A percentile compares a stretch with the other conserved stretches of the same genome.
phyloP scores from a whole-genome alignment of 805 yeast species.

The Ogataea chonburiensis region DNA sequence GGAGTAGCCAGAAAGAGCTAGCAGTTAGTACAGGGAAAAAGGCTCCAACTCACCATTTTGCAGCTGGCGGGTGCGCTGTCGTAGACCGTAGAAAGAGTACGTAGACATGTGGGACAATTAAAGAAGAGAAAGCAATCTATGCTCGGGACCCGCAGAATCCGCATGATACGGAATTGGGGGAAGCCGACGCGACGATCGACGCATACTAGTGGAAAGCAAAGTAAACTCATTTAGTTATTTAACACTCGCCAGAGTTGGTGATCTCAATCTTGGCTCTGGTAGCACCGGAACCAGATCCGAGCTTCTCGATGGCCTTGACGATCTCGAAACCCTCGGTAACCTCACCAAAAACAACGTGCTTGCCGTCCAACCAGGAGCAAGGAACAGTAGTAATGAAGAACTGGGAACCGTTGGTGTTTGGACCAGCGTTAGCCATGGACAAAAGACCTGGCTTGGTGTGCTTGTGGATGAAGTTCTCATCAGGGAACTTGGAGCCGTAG shows the following conservation, averaged over 20 bases:
- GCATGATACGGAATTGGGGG: constrained; percentile 2
- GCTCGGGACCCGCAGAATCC: neutral
- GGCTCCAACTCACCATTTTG: constrained; percentile 31
- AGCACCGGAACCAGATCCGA: constrained; percentile 53
- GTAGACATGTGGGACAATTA: constrained; percentile 6
- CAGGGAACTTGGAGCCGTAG: constrained; percentile 62
- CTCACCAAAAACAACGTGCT: constrained; percentile 78
- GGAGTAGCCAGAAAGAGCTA: constrained; percentile 32
- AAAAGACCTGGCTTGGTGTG: constrained; percentile 80
- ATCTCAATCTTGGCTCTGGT: constrained; percentile 52
- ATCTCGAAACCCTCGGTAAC: constrained; percentile 62
- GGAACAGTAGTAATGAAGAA: constrained; percentile 83
- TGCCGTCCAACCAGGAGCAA: constrained; percentile 77
- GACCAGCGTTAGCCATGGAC: constrained; percentile 93
- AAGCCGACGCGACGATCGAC: constrained; percentile 4
- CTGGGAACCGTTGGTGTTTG: constrained; percentile 90
- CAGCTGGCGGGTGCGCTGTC: constrained; percentile 35
- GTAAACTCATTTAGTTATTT: constrained; percentile 16
- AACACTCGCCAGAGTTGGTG: constrained; percentile 59
- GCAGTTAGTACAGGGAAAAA: neutral
- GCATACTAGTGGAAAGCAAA: neutral
- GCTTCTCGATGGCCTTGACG: constrained; percentile 82
- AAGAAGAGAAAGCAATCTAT: constrained; percentile 1
- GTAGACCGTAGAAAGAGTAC: constrained; percentile 27
- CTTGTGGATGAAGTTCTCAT: constrained; percentile 66